Percentiles rank a stretch among this genome's conserved stretches.
These are phyloP conservation scores for Aspergillus aculeatus DNA, from an alignment of 2,329 filamentous ascomycete genomes.

Conservation along the genomic window DNA sequence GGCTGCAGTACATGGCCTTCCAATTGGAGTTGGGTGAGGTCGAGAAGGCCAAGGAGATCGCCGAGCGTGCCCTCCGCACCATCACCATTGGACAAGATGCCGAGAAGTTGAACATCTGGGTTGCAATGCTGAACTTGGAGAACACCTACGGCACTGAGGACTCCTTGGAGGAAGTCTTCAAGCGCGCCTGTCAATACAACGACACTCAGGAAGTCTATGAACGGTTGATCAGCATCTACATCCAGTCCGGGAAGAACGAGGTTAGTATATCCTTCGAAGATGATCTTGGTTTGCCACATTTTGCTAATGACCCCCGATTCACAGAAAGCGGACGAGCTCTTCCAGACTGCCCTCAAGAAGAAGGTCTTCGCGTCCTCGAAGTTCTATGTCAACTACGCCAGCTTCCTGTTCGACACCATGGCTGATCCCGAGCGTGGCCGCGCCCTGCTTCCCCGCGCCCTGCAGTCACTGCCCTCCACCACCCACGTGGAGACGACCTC, in stretches of 20 bases:
- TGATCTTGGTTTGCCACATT: neutral
- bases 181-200: constrained; percentile 89
- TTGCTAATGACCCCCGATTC: constrained; percentile 26
- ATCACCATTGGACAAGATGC: constrained; percentile 89
- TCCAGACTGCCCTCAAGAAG: constrained; percentile 84
- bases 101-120: constrained; percentile 94
- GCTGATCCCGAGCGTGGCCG: constrained; percentile 71
- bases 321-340: constrained; percentile 84
- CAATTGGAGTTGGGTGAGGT: constrained; percentile 90
- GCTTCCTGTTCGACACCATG: constrained; percentile 78
- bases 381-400: constrained; percentile 92
- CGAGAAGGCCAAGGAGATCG: constrained; percentile 81
- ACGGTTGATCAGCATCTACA: constrained; percentile 89
- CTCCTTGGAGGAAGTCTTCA: constrained; percentile 80
- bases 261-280: constrained; percentile 52
- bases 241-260: constrained; percentile 80
- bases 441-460: constrained; percentile 75
- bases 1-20: constrained; percentile 99
- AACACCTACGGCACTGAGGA: constrained; percentile 85
- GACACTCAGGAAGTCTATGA: constrained; percentile 87
- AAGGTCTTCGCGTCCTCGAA: constrained; percentile 78
- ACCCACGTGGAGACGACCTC: constrained; percentile 73
- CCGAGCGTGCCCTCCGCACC: constrained; percentile 83
- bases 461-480: constrained; percentile 72
- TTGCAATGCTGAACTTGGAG: constrained; percentile 90